These are phyloP conservation scores for Zea mays DNA, from an alignment of 176 grass and related monocot species.

Conservation along the genomic window Zm-B73-REFERENCE-NAM-5.0 NC_050101.1:176788501-176789000, in stretches of 20 bases:
- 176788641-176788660: constrained; percentile 56
- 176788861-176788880: neutral
- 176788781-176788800: constrained; percentile 28
- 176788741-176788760: constrained; percentile 80
- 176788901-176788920: constrained; percentile 35
- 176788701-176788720: constrained; percentile 61
- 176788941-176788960: too few relatives aligned
- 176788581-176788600: constrained; percentile 58
- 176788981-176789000: constrained; percentile 80
- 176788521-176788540: too few relatives aligned
- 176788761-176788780: constrained; percentile 39
- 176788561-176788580: constrained; percentile 76
- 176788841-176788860: neutral
- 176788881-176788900: constrained; percentile 24
- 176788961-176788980: constrained; percentile 84
- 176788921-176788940: constrained; percentile 98
- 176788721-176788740: constrained; percentile 78
- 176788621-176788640: too few relatives aligned
- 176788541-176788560: too few relatives aligned
- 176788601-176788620: constrained; percentile 63
- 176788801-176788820: constrained; percentile 17
- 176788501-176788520: too few relatives aligned
- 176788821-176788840: constrained; percentile 17
- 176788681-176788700: constrained; percentile 75
- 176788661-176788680: constrained; percentile 85